A percentile compares a stretch with the other conserved stretches of the same genome.
These are phyloP conservation scores for Saccharomycopsis sp. DNA, from an alignment of 805 yeast genomes.

Conservation along the genomic window DNA sequence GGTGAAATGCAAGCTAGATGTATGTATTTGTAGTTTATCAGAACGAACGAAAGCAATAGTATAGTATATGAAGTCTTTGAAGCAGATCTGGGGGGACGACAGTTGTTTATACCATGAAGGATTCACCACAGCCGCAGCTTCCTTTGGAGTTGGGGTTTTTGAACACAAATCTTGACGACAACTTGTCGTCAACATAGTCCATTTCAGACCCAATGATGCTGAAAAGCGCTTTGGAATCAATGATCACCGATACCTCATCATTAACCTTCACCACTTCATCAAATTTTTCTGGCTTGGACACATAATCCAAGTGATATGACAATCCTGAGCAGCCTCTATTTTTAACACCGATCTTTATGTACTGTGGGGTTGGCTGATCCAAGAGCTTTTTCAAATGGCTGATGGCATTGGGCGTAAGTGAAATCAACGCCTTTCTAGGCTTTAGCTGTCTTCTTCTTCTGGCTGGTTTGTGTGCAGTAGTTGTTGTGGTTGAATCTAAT, in stretches of 20 bases:
- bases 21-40: neutral
- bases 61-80: neutral
- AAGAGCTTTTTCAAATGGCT: slow-evolving; percentile 60
- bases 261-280: slow-evolving; percentile 83
- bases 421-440: slow-evolving; percentile 86
- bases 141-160: slow-evolving; percentile 96
- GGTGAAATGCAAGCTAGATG: neutral
- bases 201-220: slow-evolving; percentile 94
- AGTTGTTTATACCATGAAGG: slow-evolving; percentile 74
- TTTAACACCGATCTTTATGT: slow-evolving; percentile 87
- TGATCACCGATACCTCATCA: slow-evolving; percentile 86
- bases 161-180: slow-evolving; percentile 84
- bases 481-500: neutral
- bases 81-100: neutral
- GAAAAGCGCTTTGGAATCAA: slow-evolving; percentile 93
- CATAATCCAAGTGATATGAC: slow-evolving; percentile 87
- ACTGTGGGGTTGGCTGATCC: slow-evolving; percentile 79
- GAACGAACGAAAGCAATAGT: neutral
- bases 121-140: slow-evolving; percentile 98
- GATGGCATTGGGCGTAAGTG: slow-evolving; percentile 71
- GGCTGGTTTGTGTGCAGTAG: slow-evolving; percentile 18
- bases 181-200: slow-evolving; percentile 97
- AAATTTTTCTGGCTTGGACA: slow-evolving; percentile 83
- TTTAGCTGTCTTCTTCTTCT: slow-evolving; percentile 59
- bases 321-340: slow-evolving; percentile 97